Conservation (phyloP, 176 grass and related monocot species). For the Oryza punctata region DNA sequence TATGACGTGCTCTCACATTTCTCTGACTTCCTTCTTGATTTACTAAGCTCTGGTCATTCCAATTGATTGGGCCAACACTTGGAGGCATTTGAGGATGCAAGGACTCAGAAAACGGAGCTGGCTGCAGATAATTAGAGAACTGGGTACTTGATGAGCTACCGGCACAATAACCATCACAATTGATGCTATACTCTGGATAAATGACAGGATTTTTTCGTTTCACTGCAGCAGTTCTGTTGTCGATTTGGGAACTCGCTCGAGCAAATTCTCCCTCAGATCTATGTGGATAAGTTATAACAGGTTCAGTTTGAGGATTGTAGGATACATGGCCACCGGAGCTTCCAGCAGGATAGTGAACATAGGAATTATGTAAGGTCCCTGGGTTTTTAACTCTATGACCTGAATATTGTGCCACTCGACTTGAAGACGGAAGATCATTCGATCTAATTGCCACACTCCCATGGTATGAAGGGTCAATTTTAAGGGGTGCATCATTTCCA, state of each 20-base stretch:
- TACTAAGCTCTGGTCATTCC: slow-evolving; percentile 32
- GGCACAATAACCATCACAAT: slow-evolving; percentile 34
- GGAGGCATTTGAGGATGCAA: slow-evolving; percentile 25
- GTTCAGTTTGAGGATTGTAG: slow-evolving; percentile 16
- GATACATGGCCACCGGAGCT: slow-evolving; percentile 33
- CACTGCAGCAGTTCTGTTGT: slow-evolving; percentile 38
- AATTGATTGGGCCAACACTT: slow-evolving; percentile 37
- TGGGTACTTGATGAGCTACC: slow-evolving; percentile 62
- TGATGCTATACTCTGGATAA: slow-evolving; percentile 31
- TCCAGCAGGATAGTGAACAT: slow-evolving; percentile 38
- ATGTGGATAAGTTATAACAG: slow-evolving; percentile 31
- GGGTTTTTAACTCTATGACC: slow-evolving; percentile 29
- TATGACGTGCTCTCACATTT: slow-evolving; percentile 62
- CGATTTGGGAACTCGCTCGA: slow-evolving; percentile 32
- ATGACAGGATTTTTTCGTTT: slow-evolving; percentile 52
- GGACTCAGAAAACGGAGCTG: slow-evolving; percentile 30
- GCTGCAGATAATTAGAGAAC: slow-evolving; percentile 34
- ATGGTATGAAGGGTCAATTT: slow-evolving; percentile 32
- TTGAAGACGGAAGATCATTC: slow-evolving; percentile 49
- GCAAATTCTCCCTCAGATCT: slow-evolving; percentile 34
- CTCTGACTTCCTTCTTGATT: slow-evolving; percentile 55
- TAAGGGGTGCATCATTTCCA: slow-evolving; percentile 35
- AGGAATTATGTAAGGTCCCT: slow-evolving; percentile 31
- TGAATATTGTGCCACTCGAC: not conserved
- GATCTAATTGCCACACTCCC: slow-evolving; percentile 30